Evolutionary conservation across 345 rosid species (phyloP), one percentile per base, ranked within the genome.

Genomic region (Physaria fendleri): DNA sequence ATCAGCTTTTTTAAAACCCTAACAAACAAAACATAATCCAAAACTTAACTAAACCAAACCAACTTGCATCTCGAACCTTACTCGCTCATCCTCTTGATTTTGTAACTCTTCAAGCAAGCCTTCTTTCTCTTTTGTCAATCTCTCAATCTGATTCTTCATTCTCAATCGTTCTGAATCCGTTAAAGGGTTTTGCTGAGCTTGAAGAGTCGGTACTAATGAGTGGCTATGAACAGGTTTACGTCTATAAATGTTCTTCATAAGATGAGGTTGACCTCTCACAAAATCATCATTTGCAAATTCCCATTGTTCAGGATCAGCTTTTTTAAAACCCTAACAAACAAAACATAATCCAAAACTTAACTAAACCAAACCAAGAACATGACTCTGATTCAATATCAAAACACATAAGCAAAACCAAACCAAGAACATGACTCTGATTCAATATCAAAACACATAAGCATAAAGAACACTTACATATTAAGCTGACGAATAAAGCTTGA

Each of bases 401-500:
- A 30, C 0, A 49, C 20, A 40, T n/a, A 33, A 50, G n/a, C 57
- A 37, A 4, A 45, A 15, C n/a, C n/a, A n/a, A n/a, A n/a, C 51
- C 16, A 15, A 40, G 43, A 50, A n/a, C n/a, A 64, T 11, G 41
- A 27, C 9, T 14, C 9, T 14, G 25, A n/a, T 11, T 5, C 5
- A 8, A 15, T n/a, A 17, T 5, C 14, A 45, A 25, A 5, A 30
- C 0, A 49, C 20, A 40, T n/a, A 33, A 50, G n/a, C 57, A 37
- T 7, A 45, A 15, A 50, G n/a, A 38, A 30, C 53, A 52, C 85
- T 82, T 77, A 88, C 95, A 71, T 88, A 88, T 93, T 93, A 28
- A 93, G 97, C 77, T 93, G 99, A 29, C 97, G 83, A 71, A 89
- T 87, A 53, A 93, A 93, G 79, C 99, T 93, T 1, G 99, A 87